These are phyloP conservation scores for Dictyostelium intermedium DNA, from an alignment of 78 protist species.

Conservation along the genomic window DNA sequence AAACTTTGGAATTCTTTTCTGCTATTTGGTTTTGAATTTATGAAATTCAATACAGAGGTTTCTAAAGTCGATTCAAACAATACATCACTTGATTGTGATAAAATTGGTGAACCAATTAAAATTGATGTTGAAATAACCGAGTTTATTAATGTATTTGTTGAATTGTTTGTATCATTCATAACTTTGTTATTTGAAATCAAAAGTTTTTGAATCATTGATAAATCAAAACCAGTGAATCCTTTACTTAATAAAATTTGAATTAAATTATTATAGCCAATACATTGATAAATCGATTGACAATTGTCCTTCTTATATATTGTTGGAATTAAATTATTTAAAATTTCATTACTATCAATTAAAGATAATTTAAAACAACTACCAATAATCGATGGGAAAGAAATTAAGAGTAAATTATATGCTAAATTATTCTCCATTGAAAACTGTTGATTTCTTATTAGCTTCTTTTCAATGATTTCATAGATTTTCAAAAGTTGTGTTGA, in stretches of 20 bases:
- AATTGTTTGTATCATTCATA: background rate
- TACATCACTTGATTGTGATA: background rate
- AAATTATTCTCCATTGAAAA: background rate
- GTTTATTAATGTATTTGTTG: background rate
- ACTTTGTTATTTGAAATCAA: background rate
- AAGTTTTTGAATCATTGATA: background rate
- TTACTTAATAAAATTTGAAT: background rate
- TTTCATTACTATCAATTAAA: background rate
- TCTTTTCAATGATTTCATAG: background rate
- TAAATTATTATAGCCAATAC: constrained; percentile 13
- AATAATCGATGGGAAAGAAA: background rate
- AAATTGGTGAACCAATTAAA: constrained; percentile 43
- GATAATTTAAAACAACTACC: constrained; percentile 21
- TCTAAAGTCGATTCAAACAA: background rate
- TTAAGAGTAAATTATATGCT: background rate
- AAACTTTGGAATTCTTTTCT: constrained; percentile 52
- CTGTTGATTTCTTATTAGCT: background rate
- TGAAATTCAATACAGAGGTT: background rate
- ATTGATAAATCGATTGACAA: background rate
- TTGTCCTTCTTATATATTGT: background rate
- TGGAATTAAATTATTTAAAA: background rate
- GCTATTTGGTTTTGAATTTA: constrained; percentile 23
- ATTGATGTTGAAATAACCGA: background rate
- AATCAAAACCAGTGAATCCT: background rate
- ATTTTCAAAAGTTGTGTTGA: background rate